Evolutionary conservation across 2,329 filamentous ascomycete species (phyloP), one percentile per base, ranked within the genome.

Genomic region (Cordyceps cicadae): DNA sequence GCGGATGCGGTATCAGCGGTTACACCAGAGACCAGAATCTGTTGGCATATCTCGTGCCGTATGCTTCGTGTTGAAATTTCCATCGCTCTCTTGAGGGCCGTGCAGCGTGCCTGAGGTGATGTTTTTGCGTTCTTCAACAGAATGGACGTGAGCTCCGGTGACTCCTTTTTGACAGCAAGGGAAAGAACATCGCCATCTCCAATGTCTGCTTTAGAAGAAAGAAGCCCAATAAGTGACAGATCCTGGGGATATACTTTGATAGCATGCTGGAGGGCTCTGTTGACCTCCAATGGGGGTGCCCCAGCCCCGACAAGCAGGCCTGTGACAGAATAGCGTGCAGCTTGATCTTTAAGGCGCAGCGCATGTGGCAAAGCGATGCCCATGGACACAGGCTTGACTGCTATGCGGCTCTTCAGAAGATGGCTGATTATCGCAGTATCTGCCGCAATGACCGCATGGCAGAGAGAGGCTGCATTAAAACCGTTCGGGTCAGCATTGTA

Each of bases 401-500:
- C 32, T 62, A 68, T 54, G 64, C 71, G 39, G 37, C 70, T 68
- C 4, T 70, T 68, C 52, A 85, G 75, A 3, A 86, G 67, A 24
- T 82, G 67, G 48, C 83, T 80, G 11, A 78, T 75, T 8, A 85
- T 68, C 5, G 73, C 72, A 0, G 72, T 68, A 50, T 79, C 74
- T 15, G 76, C 75, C 1, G 74, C 75, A 19, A 75, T 75, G 2
- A 85, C 76, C 5, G 81, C 81, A 58, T 74, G 72, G 57, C 79
- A 79, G 0, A 86, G 68, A 0, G 82, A 76, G 1, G 78, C 76
- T 0, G 77, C 81, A 29, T 82, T 78, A 61, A 77, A 75, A 1
- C 75, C 73, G 63, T 85, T 84, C n/a, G 83, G 72, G 52, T 84
- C 78, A 2, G 82, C 83, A 0, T 81, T 81, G 1, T 77, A 73